Percentiles rank a stretch among this genome's conserved stretches.
Conservation (phyloP, 1,284 basidiomycete species). For the Quambalaria eucalypti region DNA sequence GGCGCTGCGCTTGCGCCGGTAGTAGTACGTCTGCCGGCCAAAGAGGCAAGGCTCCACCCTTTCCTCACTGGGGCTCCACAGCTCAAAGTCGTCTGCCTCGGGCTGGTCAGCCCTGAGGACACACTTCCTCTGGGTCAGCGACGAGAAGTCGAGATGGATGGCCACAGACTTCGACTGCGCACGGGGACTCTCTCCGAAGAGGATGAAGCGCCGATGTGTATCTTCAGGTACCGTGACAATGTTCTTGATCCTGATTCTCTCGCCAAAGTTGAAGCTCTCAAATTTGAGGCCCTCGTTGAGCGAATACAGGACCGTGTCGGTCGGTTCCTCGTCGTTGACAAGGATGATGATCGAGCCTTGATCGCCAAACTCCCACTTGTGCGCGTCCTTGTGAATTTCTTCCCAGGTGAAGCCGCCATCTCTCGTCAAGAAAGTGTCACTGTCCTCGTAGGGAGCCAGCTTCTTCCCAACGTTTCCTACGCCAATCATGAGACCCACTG, state of each 20-base stretch:
- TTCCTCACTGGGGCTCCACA: constrained; percentile 43
- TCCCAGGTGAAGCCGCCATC: constrained; percentile 97
- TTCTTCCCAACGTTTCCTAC: constrained; percentile 91
- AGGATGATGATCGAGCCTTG: constrained; percentile 86
- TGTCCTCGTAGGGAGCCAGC: constrained; percentile 71
- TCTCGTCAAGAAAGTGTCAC: constrained; percentile 89
- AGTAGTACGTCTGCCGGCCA: constrained; percentile 40
- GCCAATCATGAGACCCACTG: constrained; percentile 85
- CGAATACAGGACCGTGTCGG: constrained; percentile 77
- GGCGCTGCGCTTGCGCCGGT: constrained; percentile 36
- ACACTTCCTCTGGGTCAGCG: constrained; percentile 50
- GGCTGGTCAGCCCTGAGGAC: constrained; percentile 24
- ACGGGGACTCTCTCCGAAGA: constrained; percentile 61
- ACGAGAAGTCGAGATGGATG: constrained; percentile 80
- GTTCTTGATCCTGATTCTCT: constrained; percentile 63
- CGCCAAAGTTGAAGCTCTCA: constrained; percentile 77
- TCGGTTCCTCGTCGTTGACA: constrained; percentile 87
- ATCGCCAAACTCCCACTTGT: constrained; percentile 96
- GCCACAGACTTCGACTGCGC: constrained; percentile 56
- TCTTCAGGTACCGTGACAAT: constrained; percentile 86
- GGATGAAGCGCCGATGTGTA: constrained; percentile 79
- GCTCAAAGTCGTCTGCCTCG: constrained; percentile 40
- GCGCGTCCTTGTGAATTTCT: constrained; percentile 94
- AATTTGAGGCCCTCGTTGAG: constrained; percentile 79
- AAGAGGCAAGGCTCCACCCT: constrained; percentile 41